Percentiles rank a stretch among this genome's conserved stretches.
phyloP scores from a whole-genome alignment of 2,329 filamentous ascomycete genomes.

The Ophiostoma himal-ulmi region DNA sequence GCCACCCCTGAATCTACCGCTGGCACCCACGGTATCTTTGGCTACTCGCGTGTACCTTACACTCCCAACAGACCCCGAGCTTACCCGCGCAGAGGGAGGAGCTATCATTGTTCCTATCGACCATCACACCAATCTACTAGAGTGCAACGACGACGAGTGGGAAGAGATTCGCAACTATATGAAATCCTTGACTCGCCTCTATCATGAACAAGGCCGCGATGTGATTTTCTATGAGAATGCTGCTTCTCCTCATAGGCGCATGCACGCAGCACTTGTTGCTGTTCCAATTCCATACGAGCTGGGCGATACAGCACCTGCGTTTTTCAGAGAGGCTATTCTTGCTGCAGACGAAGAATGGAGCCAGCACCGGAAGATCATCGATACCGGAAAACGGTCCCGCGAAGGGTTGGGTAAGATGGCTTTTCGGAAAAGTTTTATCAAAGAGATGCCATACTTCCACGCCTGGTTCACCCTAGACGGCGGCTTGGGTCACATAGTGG shows the following conservation, averaged over 20 bases:
- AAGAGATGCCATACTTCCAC: slow-evolving; percentile 98
- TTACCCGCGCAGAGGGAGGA: slow-evolving; percentile 64
- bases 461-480: slow-evolving; percentile 93
- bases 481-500: slow-evolving; percentile 85
- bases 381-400: slow-evolving; percentile 63
- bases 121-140: slow-evolving; percentile 83
- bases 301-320: slow-evolving; percentile 87
- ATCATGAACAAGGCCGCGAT: slow-evolving; percentile 85
- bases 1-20: slow-evolving; percentile 57
- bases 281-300: slow-evolving; percentile 85
- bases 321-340: slow-evolving; percentile 92
- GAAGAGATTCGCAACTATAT: slow-evolving; percentile 98
- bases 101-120: slow-evolving; percentile 84
- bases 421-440: slow-evolving; percentile 76
- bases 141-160: slow-evolving; percentile 99
- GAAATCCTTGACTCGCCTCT: slow-evolving; percentile 91
- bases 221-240: slow-evolving; percentile 98
- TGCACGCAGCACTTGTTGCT: slow-evolving; percentile 78
- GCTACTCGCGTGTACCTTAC: slow-evolving; percentile 84
- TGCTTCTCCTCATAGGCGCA: slow-evolving; percentile 67
- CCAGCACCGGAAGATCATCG: slow-evolving; percentile 90
- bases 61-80: slow-evolving; percentile 80
- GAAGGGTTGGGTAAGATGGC: slow-evolving; percentile 70
- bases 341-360: slow-evolving; percentile 87
- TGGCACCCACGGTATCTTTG: slow-evolving; percentile 80